Conservation (phyloP, 257 asterid genomes). For the Plantago major region DNA sequence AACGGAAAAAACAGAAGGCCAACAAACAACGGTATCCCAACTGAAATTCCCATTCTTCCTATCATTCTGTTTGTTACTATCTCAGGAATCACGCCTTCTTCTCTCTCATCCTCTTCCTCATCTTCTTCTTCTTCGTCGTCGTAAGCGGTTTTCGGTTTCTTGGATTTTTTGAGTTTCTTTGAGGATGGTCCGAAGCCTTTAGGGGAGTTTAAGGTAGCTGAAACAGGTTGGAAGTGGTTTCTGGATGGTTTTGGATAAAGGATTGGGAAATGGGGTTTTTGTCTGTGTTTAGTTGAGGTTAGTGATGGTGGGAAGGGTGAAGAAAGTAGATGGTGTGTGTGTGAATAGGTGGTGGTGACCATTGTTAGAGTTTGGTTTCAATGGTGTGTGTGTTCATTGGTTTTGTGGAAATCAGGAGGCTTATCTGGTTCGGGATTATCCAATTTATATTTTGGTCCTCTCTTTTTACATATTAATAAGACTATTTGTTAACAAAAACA, state of each 20-base stretch:
- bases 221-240: slow-evolving; percentile 29
- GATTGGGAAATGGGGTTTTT: slow-evolving; percentile 27
- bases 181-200: slow-evolving; percentile 80
- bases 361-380: slow-evolving; percentile 25
- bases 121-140: slow-evolving; percentile 45
- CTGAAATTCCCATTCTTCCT: slow-evolving; percentile 65
- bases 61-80: slow-evolving; percentile 95
- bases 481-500: no score
- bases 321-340: slow-evolving; percentile 24
- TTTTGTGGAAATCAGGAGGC: slow-evolving; percentile 14
- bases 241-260: slow-evolving; percentile 21
- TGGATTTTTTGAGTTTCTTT: slow-evolving; percentile 41
- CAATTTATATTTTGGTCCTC: no score
- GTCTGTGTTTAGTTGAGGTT: slow-evolving; percentile 35
- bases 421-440: slow-evolving; percentile 25
- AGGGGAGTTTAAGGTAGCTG: slow-evolving; percentile 72
- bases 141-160: slow-evolving; percentile 39
- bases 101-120: slow-evolving; percentile 39
- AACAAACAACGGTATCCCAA: slow-evolving; percentile 73
- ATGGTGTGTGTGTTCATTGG: neutral
- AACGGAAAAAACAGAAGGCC: slow-evolving; percentile 88
- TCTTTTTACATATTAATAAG: no score
- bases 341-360: slow-evolving; percentile 26
- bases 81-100: slow-evolving; percentile 75
- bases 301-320: slow-evolving; percentile 30